These are phyloP conservation scores for Balakata baccata DNA, from an alignment of 345 rosid genomes.

Conservation along the genomic window DNA sequence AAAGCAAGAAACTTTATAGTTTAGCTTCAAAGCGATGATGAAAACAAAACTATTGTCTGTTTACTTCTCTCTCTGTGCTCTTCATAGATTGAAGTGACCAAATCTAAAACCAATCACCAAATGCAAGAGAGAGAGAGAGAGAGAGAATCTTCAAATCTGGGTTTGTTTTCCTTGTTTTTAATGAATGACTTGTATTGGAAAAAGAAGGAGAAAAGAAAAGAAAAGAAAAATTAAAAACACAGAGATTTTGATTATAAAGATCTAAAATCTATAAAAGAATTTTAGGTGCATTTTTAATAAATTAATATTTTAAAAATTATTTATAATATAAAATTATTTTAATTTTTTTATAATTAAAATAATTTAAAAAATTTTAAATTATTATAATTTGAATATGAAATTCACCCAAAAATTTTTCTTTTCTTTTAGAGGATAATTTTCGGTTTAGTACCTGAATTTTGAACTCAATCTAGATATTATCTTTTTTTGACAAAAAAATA, in stretches of 20 bases:
- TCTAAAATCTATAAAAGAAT: too few relatives aligned
- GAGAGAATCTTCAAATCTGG: background rate
- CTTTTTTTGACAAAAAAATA: too few relatives aligned
- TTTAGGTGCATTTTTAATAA: too few relatives aligned
- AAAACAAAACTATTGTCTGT: background rate
- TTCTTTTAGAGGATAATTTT: too few relatives aligned
- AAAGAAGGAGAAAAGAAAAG: background rate
- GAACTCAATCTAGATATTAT: too few relatives aligned
- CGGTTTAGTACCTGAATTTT: too few relatives aligned
- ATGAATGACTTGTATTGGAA: background rate
- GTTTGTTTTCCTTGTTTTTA: background rate
- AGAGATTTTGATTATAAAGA: background rate
- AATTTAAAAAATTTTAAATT: too few relatives aligned
- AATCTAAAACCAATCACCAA: background rate
- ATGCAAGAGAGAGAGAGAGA: background rate
- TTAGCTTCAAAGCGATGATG: background rate
- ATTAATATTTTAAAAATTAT: too few relatives aligned
- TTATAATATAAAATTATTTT: too few relatives aligned
- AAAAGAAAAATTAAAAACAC: background rate
- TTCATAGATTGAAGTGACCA: background rate
- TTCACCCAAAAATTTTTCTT: too few relatives aligned
- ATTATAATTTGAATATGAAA: too few relatives aligned
- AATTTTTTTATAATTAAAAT: too few relatives aligned
- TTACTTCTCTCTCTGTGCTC: background rate
- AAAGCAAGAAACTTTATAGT: background rate